These are phyloP conservation scores for Dysphania ambrosioides DNA, from an alignment of 148 eudicot genomes.

Conservation along the genomic window DNA sequence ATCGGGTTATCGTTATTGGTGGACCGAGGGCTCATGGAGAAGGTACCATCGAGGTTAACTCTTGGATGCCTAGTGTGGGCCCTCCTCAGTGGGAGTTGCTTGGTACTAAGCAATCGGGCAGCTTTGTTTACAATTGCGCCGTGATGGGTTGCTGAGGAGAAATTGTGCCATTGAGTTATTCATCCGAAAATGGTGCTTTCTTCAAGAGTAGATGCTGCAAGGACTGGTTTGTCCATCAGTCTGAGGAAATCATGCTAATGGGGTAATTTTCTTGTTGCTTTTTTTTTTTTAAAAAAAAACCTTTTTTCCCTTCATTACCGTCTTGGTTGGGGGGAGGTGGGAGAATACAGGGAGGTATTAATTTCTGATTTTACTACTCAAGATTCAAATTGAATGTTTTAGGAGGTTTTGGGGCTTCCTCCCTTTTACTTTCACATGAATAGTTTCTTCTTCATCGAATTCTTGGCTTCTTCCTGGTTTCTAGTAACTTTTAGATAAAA, in stretches of 20 bases:
- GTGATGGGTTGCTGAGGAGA: conserved; percentile 86
- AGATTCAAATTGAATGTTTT: conserved; percentile 40
- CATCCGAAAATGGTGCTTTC: conserved; percentile 16
- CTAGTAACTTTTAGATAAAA: conserved; percentile 13
- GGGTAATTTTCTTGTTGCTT: conserved; percentile 39
- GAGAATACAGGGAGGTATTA: conserved; percentile 15
- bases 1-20: conserved; percentile 66
- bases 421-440: conserved; percentile 20
- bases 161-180: conserved; percentile 7
- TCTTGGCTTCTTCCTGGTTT: conserved; percentile 23
- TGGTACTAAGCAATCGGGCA: conserved; percentile 56
- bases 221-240: conserved; percentile 35
- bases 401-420: conserved; percentile 38
- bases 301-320: conserved; percentile 7
- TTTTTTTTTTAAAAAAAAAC: conserved; percentile 5
- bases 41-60: conserved; percentile 63
- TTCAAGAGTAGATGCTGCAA: conserved; percentile 12
- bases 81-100: conserved; percentile 69
- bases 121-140: conserved; percentile 90
- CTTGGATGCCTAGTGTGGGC: conserved; percentile 75
- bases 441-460: conserved; percentile 36
- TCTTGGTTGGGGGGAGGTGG: conserved; percentile 24
- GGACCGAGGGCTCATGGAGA: conserved; percentile 58
- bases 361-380: conserved; percentile 7
- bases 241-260: conserved; percentile 37